Evolutionary conservation across 306 rosid species (phyloP).

Genomic region (Pyrus bretschneideri): DNA sequence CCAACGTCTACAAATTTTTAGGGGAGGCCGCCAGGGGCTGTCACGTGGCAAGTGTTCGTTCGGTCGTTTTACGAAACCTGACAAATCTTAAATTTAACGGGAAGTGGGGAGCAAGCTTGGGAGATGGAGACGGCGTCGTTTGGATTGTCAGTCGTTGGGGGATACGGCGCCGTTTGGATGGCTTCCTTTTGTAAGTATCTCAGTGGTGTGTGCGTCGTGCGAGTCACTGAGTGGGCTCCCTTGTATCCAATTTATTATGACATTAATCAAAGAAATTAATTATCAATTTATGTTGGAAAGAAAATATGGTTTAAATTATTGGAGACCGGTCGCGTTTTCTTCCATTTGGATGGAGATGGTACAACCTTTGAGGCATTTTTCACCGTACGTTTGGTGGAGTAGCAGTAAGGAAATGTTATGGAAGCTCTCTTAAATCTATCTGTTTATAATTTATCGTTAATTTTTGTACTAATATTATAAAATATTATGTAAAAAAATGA

Average conservation of each 20-base stretch:
- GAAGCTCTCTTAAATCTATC: too few relatives aligned
- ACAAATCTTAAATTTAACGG: slow-evolving; percentile 35
- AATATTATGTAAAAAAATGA: too few relatives aligned
- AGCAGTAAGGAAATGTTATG: too few relatives aligned
- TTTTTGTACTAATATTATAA: too few relatives aligned
- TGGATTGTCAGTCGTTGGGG: not conserved
- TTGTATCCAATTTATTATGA: not conserved
- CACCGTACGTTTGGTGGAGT: not conserved
- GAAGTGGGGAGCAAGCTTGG: slow-evolving; percentile 19
- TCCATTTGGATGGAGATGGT: not conserved
- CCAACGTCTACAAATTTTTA: slow-evolving; percentile 29
- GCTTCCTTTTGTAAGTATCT: not conserved
- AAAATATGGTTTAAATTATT: not conserved
- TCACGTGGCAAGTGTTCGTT: slow-evolving; percentile 38
- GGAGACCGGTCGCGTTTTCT: not conserved
- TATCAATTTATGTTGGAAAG: not conserved
- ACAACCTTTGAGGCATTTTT: not conserved
- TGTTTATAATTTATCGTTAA: too few relatives aligned
- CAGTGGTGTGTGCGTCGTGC: not conserved
- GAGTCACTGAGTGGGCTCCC: not conserved
- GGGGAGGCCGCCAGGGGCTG: not conserved
- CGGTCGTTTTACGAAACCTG: slow-evolving; percentile 31
- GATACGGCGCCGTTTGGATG: slow-evolving; percentile 7
- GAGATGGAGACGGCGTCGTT: slow-evolving; percentile 25
- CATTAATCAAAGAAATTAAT: not conserved